phyloP scores from a whole-genome alignment of 192 early-diverging fungal genomes.

The Coemansia sp. region DNA sequence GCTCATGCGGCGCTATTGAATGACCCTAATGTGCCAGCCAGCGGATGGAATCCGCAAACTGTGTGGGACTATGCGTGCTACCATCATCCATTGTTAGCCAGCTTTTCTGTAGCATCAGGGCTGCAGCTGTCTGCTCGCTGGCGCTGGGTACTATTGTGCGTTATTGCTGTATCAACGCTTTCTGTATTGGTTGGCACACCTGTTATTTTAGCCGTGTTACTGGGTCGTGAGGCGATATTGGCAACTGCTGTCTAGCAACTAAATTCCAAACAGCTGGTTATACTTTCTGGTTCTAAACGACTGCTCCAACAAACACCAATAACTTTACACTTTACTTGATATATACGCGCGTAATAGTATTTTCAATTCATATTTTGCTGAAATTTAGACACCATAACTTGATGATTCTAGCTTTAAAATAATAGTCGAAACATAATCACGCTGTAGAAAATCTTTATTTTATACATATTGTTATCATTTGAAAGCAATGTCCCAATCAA shows the following conservation, averaged over 20 bases:
- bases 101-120: conserved; percentile 38
- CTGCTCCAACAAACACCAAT: too few species aligned
- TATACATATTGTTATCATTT: too few species aligned
- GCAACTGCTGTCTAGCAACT: neutral
- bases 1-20: neutral
- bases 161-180: conserved; percentile 16
- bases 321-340: too few species aligned
- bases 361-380: too few species aligned
- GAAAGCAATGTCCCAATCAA: conserved; percentile 5
- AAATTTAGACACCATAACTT: too few species aligned
- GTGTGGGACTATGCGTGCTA: conserved; percentile 49
- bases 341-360: too few species aligned
- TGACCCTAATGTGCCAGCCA: conserved; percentile 1
- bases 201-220: conserved; percentile 30
- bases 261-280: too few species aligned
- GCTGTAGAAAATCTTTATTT: too few species aligned
- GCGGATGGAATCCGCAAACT: conserved; percentile 35
- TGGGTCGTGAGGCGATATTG: conserved; percentile 9
- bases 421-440: too few species aligned
- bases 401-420: too few species aligned
- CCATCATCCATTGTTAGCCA: conserved; percentile 40
- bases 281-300: too few species aligned
- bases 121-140: conserved; percentile 26
- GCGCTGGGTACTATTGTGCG: conserved; percentile 35
- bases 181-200: conserved; percentile 39